Evolutionary conservation across 2,329 filamentous ascomycete genomes (phyloP).

Genomic region (Tolypocladium pustulatum): DNA sequence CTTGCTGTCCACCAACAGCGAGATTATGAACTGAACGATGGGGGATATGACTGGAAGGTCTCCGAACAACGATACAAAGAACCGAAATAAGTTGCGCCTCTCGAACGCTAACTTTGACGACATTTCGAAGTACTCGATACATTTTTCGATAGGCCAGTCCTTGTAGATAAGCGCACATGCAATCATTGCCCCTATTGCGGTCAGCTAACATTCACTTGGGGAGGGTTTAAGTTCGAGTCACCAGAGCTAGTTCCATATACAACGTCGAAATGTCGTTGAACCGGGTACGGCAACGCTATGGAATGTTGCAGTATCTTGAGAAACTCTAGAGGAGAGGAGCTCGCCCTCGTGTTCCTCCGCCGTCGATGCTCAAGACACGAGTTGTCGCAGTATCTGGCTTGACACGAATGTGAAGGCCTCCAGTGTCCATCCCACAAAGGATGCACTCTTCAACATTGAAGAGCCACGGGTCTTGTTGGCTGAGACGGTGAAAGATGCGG

Average conservation of each 20-base stretch:
- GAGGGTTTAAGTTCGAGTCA: neutral
- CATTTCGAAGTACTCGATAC: slow-evolving; percentile 3
- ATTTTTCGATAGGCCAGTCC: slow-evolving; percentile 4
- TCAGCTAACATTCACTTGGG: too few relatives aligned
- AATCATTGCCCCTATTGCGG: slow-evolving; percentile 3
- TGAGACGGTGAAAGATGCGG: neutral
- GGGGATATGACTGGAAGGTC: slow-evolving; percentile 1
- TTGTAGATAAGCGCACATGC: slow-evolving; percentile 5
- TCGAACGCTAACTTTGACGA: slow-evolving; percentile 1
- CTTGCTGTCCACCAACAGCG: slow-evolving; percentile 3
- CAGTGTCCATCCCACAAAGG: slow-evolving; percentile 1
- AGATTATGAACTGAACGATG: slow-evolving; percentile 1
- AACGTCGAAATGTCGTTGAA: slow-evolving; percentile 5
- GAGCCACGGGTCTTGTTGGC: slow-evolving; percentile 1
- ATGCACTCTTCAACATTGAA: slow-evolving; percentile 2
- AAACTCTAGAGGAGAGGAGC: slow-evolving; percentile 3
- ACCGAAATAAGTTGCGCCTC: neutral
- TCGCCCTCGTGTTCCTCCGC: slow-evolving; percentile 3
- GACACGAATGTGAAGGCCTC: neutral
- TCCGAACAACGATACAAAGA: slow-evolving; percentile 1
- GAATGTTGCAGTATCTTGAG: slow-evolving; percentile 2
- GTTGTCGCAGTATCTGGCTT: slow-evolving; percentile 3
- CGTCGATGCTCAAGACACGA: slow-evolving; percentile 5
- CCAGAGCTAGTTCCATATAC: slow-evolving; percentile 6
- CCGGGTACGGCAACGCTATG: slow-evolving; percentile 3